These are phyloP conservation scores for Gossypium thurberi DNA, from an alignment of 345 rosid species.

Conservation along the genomic window DNA sequence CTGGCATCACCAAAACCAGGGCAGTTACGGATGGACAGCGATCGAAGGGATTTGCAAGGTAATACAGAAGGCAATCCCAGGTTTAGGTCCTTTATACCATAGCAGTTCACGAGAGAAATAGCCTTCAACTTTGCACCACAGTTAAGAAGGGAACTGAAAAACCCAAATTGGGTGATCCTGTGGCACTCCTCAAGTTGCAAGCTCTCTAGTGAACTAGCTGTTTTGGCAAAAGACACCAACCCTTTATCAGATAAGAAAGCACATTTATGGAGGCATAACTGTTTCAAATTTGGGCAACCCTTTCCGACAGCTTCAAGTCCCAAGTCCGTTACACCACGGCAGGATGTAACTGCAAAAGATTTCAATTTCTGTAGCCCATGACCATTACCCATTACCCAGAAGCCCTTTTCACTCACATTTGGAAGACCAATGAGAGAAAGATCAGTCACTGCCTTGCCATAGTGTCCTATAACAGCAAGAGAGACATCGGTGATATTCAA, in stretches of 20 bases:
- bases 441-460: conserved; percentile 66
- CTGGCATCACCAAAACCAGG: conserved; percentile 79
- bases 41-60: conserved; percentile 44
- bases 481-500: conserved; percentile 74
- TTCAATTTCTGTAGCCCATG: conserved; percentile 73
- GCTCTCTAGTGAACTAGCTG: conserved; percentile 62
- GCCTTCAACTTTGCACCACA: conserved; percentile 68
- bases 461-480: conserved; percentile 83
- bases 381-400: conserved; percentile 97
- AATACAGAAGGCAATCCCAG: conserved; percentile 32
- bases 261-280: conserved; percentile 46
- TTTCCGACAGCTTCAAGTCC: conserved; percentile 74
- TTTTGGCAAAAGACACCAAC: conserved; percentile 60
- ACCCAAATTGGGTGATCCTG: conserved; percentile 82
- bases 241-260: conserved; percentile 71
- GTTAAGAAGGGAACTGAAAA: conserved; percentile 64
- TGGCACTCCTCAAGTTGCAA: conserved; percentile 90
- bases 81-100: conserved; percentile 56
- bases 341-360: conserved; percentile 53
- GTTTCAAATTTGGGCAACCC: conserved; percentile 77
- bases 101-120: conserved; percentile 59
- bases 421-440: conserved; percentile 57
- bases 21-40: conserved; percentile 63
- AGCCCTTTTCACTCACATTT: conserved; percentile 70
- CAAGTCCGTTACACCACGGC: conserved; percentile 70